These are phyloP conservation scores for Dryas octopetala DNA, from an alignment of 306 rosid genomes.

Conservation along the genomic window DNA sequence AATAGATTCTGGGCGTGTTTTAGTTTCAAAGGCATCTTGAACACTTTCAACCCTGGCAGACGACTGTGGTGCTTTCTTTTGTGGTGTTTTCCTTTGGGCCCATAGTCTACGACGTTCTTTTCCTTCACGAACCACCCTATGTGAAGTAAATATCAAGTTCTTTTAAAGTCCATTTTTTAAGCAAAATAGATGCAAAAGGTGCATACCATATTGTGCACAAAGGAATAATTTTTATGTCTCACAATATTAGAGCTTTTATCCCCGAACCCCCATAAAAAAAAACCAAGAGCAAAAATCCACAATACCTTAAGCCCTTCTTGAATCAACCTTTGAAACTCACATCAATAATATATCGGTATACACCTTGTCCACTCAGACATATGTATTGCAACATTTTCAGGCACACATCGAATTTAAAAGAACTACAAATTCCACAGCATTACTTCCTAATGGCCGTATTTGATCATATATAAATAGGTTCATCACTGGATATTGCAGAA, in stretches of 20 bases:
- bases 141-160: neutral
- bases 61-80: constrained; percentile 54
- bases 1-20: constrained; percentile 33
- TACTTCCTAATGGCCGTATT: neutral
- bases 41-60: constrained; percentile 36
- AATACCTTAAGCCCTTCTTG: neutral
- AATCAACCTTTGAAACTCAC: neutral
- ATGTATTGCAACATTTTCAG: neutral
- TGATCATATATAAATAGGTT: neutral
- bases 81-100: constrained; percentile 71
- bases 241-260: neutral
- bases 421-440: neutral
- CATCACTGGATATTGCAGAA: neutral
- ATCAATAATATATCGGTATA: neutral
- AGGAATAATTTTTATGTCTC: neutral
- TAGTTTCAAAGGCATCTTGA: constrained; percentile 35
- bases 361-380: neutral
- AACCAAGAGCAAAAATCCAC: neutral
- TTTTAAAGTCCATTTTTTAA: neutral
- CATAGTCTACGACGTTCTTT: constrained; percentile 73
- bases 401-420: neutral
- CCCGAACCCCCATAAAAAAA: neutral
- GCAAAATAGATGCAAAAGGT: neutral
- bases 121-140: constrained; percentile 66
- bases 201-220: neutral